Conservation (phyloP, 306 rosid species). For the Glycine latifolia region DNA sequence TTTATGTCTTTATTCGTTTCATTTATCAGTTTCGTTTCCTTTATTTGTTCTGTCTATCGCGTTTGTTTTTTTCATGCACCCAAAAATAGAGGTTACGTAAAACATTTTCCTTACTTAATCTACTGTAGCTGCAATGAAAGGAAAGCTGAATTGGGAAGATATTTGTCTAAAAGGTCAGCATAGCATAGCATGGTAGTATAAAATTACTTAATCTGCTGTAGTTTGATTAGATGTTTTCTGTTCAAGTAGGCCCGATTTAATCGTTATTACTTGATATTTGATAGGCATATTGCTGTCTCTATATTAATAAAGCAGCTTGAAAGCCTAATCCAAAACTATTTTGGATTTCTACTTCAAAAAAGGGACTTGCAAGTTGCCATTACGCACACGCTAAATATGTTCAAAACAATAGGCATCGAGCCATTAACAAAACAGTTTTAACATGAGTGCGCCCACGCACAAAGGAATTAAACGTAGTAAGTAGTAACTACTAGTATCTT, state of each 20-base stretch:
- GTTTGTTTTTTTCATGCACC: neutral
- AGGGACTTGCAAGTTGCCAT: neutral
- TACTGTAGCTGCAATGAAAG: neutral
- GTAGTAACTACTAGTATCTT: too few species aligned
- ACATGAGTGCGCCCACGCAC: neutral
- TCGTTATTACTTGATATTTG: neutral
- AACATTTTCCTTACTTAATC: neutral
- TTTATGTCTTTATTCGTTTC: too few species aligned
- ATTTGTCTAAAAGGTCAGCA: neutral
- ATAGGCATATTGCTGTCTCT: constrained; percentile 14
- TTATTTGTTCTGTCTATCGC: too few species aligned
- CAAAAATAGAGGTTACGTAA: too few species aligned
- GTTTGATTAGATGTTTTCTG: constrained; percentile 3
- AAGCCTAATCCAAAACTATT: constrained; percentile 5
- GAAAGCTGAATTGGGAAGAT: neutral
- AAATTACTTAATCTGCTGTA: neutral
- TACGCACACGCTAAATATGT: neutral
- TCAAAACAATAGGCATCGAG: neutral
- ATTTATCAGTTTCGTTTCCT: too few species aligned
- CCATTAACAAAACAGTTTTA: neutral
- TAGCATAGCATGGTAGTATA: neutral
- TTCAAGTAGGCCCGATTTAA: constrained; percentile 14
- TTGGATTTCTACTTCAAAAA: neutral
- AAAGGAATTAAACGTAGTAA: too few species aligned
- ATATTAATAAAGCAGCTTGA: neutral